These are phyloP conservation scores for Aspergillus diversus DNA, from an alignment of 495 filamentous ascomycete genomes.

Conservation along the genomic window DNA sequence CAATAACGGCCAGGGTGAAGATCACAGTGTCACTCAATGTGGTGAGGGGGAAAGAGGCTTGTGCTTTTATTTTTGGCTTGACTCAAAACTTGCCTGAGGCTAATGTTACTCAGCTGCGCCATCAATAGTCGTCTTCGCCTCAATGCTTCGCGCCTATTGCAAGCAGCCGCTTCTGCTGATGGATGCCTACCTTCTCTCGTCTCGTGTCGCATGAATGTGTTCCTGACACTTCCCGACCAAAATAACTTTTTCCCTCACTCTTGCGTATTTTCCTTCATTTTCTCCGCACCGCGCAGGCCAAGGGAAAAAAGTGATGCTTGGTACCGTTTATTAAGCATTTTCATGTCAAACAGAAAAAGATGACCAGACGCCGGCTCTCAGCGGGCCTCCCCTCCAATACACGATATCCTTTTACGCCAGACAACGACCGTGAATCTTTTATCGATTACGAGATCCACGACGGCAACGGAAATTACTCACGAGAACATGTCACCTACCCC, in stretches of 20 bases:
- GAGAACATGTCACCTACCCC: conserved; percentile 9
- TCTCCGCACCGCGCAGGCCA: neutral
- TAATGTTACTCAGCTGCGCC: neutral
- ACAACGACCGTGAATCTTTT: conserved; percentile 12
- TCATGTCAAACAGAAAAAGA: neutral
- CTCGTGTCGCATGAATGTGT: neutral
- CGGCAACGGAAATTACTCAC: conserved; percentile 15
- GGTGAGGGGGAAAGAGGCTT: neutral
- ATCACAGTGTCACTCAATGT: neutral
- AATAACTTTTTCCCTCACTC: neutral
- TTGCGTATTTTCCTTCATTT: neutral
- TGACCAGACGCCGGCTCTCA: conserved; percentile 15
- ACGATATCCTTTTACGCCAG: conserved; percentile 17
- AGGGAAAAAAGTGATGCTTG: neutral
- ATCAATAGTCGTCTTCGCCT: neutral
- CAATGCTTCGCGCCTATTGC: neutral
- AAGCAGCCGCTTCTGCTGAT: neutral
- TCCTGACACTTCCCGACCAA: neutral
- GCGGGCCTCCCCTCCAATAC: conserved; percentile 6
- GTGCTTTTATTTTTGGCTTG: neutral
- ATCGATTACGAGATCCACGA: conserved; percentile 13
- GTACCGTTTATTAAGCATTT: neutral
- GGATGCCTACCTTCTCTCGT: neutral
- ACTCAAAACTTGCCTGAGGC: neutral
- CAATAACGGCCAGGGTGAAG: neutral